A percentile compares a stretch with the other conserved stretches of the same genome.
Conservation (phyloP, 805 yeast species). For the Wickerhamiella sorbophila region DNA sequence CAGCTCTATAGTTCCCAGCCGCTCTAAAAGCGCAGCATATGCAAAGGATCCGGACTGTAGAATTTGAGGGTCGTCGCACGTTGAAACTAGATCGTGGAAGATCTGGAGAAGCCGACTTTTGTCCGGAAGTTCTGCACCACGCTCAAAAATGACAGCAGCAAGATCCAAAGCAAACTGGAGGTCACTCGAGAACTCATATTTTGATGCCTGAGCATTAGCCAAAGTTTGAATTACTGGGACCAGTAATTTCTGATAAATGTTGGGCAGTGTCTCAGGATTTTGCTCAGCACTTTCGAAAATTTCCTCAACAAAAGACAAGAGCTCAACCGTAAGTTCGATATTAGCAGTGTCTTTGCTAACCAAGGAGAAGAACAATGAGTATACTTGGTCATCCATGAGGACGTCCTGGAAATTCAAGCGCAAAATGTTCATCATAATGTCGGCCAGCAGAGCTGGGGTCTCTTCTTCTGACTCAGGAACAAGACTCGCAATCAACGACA, state of each 20-base stretch:
- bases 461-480: slow-evolving; percentile 62
- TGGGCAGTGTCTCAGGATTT: slow-evolving; percentile 15
- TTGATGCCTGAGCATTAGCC: not conserved
- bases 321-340: slow-evolving; percentile 49
- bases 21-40: slow-evolving; percentile 43
- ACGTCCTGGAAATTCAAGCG: slow-evolving; percentile 31
- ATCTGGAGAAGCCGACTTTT: slow-evolving; percentile 20
- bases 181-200: slow-evolving; percentile 42
- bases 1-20: slow-evolving; percentile 10
- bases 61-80: slow-evolving; percentile 58
- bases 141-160: slow-evolving; percentile 19
- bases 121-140: slow-evolving; percentile 17
- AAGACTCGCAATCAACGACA: slow-evolving; percentile 30
- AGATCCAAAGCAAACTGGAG: slow-evolving; percentile 43
- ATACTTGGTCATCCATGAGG: slow-evolving; percentile 24
- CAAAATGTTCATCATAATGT: slow-evolving; percentile 47
- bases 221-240: slow-evolving; percentile 13
- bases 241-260: slow-evolving; percentile 11
- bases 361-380: slow-evolving; percentile 45
- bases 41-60: slow-evolving; percentile 67
- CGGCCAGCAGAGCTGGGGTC: slow-evolving; percentile 57
- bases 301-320: slow-evolving; percentile 53
- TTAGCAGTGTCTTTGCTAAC: slow-evolving; percentile 66
- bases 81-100: slow-evolving; percentile 34
- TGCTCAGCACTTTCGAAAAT: slow-evolving; percentile 37